Evolutionary conservation across 75 land plant genomes (phyloP), one percentile per base, ranked within the genome.

Genomic region (Pinus taeda): DNA sequence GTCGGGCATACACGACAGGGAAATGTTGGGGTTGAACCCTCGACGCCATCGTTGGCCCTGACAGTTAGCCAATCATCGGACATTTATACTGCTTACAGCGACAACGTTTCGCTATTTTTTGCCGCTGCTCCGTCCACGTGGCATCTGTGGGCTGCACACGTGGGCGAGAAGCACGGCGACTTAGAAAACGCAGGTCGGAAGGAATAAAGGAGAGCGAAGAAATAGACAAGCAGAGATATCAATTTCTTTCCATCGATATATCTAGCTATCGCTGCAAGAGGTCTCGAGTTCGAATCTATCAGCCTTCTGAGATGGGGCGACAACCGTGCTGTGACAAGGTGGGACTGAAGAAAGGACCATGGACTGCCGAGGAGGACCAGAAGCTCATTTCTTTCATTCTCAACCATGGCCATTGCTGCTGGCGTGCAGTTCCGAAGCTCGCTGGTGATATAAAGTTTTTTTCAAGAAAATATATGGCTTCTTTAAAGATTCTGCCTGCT

Each of bases 251-350:
- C 49, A 37, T 37, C n/a, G 49, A 18, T 39, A 21, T 4, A 49
- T 6, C 14, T 17, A 20, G 7, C 24, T 17, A 36, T 65, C 2
- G 2, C 24, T 45, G 29, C 74, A n/a, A 15, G 26, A 45, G 56
- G 26, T 22, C n/a, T 22, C 73, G 21, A 21, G 18, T 22, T 11
- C 72, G 39, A 1, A 13, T 53, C 74, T 71, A 2, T 15, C 49
- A 15, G 33, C 7, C 18, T 24, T 22, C 15, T 15, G 26, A 6
- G 26, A 81, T 81, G 85, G 85, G 85, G 15, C 80, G 82, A 78
- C 85, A 83, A 49, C 85, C 85, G 26, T 83, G 85, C 30, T 83
- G 85, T 80, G 85, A 80, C 2, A 83, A 83, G 70, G 73, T 83
- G 6, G 85, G 85, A 26, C 2, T 83, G 45, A 83, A 80, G 78